Conservation (phyloP, 1,139 yeast species). For the Sugiyamaella neomexicana region DNA sequence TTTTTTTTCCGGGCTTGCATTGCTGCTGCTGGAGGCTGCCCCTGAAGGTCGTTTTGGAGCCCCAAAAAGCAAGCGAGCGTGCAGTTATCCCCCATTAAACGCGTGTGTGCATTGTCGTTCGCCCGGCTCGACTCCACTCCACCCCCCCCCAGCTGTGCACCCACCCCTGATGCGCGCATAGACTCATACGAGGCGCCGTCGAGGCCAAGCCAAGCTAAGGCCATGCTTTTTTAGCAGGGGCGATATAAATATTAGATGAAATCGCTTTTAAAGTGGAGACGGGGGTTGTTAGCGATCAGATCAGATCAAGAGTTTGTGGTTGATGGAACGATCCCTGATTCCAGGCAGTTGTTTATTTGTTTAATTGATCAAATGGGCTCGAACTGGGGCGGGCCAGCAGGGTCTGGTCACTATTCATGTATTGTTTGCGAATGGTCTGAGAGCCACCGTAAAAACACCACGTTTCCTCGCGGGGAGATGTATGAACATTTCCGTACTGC, state of each 20-base stretch:
- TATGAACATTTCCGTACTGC: conserved; percentile 33
- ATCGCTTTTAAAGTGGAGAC: not conserved
- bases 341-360: too few species aligned
- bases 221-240: too few species aligned
- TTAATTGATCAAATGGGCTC: too few species aligned
- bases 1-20: too few species aligned
- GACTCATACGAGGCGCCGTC: too few species aligned
- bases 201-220: too few species aligned
- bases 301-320: not conserved
- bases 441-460: conserved; percentile 24
- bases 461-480: conserved; percentile 22
- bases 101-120: conserved; percentile 8
- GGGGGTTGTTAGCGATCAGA: too few species aligned
- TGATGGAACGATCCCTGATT: too few species aligned
- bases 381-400: conserved; percentile 9
- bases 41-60: conserved; percentile 13
- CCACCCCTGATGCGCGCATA: too few species aligned
- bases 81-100: conserved; percentile 5
- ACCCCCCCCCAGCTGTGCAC: too few species aligned
- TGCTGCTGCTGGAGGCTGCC: conserved; percentile 7
- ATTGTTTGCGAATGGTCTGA: conserved; percentile 36
- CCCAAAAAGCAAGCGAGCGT: not conserved
- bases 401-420: conserved; percentile 19
- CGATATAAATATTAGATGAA: conserved; percentile 10
- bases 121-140: not conserved